Base-by-base conservation (phyloP, 805 yeast species). In the Starmerella sirachaensis region DNA sequence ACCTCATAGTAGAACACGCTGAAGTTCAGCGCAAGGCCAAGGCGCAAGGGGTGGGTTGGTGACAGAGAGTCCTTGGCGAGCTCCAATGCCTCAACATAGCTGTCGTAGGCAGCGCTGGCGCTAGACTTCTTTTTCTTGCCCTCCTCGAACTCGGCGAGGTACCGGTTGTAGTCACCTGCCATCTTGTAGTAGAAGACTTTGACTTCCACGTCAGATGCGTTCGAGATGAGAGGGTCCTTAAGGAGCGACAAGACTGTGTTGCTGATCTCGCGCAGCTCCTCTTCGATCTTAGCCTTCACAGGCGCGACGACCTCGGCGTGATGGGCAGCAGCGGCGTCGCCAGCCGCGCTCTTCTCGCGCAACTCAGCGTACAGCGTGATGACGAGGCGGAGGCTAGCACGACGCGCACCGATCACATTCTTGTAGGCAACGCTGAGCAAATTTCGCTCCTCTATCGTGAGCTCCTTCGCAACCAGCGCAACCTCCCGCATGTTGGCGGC, bases 151-250 rank as follows among this genome's bases (percentile, higher is more conserved):
- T 88, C 98, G 47, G 96, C 96, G 67, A 88, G 74, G 66, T 88
- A 88, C 72, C 98, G 94, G 72, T 86, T 94, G 72, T 88, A 88
- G 65, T 88, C 98, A 72, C 97, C 98, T 71, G 88, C 88, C 97
- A 88, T 88, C 75, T 88, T 88, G 70, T 83, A 85, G 74, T 88
- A 88, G 66, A 88, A 88, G 40, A 88, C 97, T 72, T 88, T 85
- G 35, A 95, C 85, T 68, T 91, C 98, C 57, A 96, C 96, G 50
- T 94, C 76, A 61, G 79, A 83, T 47, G 97, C 96, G 47, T 88
- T 71, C 52, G 95, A 86, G 57, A 88, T 84, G 64, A 88, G 77
- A 64, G 85, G 93, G 56, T 81, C 72, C 50, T 84, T 77, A 60
- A 91, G 74, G 46, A 88, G 94, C 29, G 77, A 68, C 57, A 91